Evolutionary conservation across 208 protist species (phyloP).

Genomic region (Sergeia podlipaevii): DNA sequence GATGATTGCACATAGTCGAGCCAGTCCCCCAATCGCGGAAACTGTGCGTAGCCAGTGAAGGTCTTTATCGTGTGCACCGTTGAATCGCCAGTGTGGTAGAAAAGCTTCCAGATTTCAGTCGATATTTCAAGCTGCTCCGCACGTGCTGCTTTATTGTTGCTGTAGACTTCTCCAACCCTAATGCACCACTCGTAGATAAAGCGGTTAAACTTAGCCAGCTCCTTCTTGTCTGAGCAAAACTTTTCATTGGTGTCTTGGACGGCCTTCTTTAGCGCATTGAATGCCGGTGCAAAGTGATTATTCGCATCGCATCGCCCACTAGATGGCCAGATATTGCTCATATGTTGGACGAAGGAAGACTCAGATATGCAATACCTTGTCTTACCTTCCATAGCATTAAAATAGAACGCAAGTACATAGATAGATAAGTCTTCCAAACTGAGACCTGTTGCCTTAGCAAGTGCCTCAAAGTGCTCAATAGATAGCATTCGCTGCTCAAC

Average conservation of each 20-base stretch:
- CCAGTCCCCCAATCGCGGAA: constrained; percentile 47
- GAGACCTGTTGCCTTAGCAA: constrained; percentile 38
- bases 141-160: constrained; percentile 12
- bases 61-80: neutral
- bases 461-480: constrained; percentile 36
- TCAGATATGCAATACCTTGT: constrained; percentile 36
- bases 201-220: constrained; percentile 40
- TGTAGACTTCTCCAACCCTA: constrained; percentile 5
- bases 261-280: constrained; percentile 17
- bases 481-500: too few relatives aligned
- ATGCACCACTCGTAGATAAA: constrained; percentile 60
- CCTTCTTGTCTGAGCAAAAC: constrained; percentile 19
- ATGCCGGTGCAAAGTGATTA: constrained; percentile 24
- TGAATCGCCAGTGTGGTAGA: constrained; percentile 31
- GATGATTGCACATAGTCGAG: constrained; percentile 39
- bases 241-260: constrained; percentile 18
- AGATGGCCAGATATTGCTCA: neutral
- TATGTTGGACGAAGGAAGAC: constrained; percentile 38
- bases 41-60: constrained; percentile 43
- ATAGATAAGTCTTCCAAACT: constrained; percentile 56
- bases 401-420: constrained; percentile 57
- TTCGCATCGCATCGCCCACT: too few relatives aligned
- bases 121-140: constrained; percentile 29
- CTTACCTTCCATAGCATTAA: constrained; percentile 7
- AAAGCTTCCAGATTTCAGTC: constrained; percentile 67